Base-by-base conservation (phyloP, 208 protist species). In the Crithidia expoeki region DNA sequence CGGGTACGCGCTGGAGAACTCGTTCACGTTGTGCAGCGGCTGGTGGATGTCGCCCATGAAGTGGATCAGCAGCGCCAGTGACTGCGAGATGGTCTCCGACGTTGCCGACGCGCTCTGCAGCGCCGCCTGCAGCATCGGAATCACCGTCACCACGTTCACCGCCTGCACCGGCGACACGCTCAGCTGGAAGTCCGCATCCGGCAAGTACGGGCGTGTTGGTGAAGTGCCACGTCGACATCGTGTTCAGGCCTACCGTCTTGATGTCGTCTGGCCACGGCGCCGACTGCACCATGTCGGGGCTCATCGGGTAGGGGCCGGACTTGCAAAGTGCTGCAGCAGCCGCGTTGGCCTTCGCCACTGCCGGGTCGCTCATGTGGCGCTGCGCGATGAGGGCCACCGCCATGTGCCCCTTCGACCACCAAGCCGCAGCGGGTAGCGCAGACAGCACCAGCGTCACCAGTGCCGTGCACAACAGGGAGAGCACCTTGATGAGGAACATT, bases 391-490 rank as follows among this genome's bases (percentile, higher is more conserved):
- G 75, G 14, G 79, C 70, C 10, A 90, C 73, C 10, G 63, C 44
- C 81, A 90, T 90, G 69, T 90, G 85, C 5, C 81, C 85, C 4
- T 56, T 78, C 36, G 63, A 65, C 81, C 79, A 87, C 85, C 81
- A 90, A 57, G 65, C 81, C 4, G 25, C 17, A 1, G 38, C 67
- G 11, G 57, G 67, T 17, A 56, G 9, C 21, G 56, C 65, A 9
- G n/a, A 23, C 6, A 17, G 16, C 14, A 17, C 16, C 11, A 56
- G 30, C 34, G 40, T 9, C 56, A 47, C 30, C 32, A 64, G 33
- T n/a, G 57, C 38, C 3, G 34, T 38, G n/a, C 57, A 62, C 57
- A 62, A 25, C 17, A 62, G 57, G 23, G 57, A 27, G 11, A 62
- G 38, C 11, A 46, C 38, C 1, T 17, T 2, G 25, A 19, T 2